Base-by-base conservation (phyloP, 2,329 filamentous ascomycete genomes). In the Myriosclerotinia scirpicola region DNA sequence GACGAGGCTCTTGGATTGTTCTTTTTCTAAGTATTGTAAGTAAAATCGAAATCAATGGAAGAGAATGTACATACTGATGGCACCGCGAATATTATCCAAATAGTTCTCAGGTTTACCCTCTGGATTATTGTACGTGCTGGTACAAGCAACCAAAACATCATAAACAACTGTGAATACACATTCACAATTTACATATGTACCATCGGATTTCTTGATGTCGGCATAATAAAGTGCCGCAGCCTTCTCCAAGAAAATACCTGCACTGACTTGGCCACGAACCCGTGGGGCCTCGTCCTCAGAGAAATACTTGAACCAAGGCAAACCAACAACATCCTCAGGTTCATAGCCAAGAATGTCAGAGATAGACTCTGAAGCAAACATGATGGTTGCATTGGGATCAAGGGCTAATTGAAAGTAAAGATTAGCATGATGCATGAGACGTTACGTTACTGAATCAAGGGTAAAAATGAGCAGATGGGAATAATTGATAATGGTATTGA, bases 161-260 rank as follows among this genome's bases (percentile, higher is more conserved):
- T 96, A 90, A 54, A 96, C 92, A 53, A 96, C 83, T 6, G 92
- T 95, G 76, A 96, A 96, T 77, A 92, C 93, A 78, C 91, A 95
- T 79, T 96, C 92, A 78, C 91, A 95, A 69, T 86, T 87, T 50
- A 94, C 81, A 87, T 90, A 96, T 84, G 46, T 81, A 20, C 90
- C 90, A 73, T 89, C 81, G 55, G 84, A 87, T 66, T 90, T 86
- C 73, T 83, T 84, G 69, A 96, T 85, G 46, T 87, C 85, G 69
- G 88, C 91, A 80, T 96, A 96, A 69, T 91, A 88, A 67, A 96
- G 82, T 22, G 93, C 90, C 5, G 92, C 91, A 20, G 92, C 92
- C 77, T 93, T 95, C 80, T 96, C 92, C 68, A 94, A 84, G 65
- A 86, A 81, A 58, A 96, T 84, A 22, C 90, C 90, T 62, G 89